Base-by-base conservation (phyloP, 2,329 filamentous ascomycete genomes). In the Fusarium concolor region DNA sequence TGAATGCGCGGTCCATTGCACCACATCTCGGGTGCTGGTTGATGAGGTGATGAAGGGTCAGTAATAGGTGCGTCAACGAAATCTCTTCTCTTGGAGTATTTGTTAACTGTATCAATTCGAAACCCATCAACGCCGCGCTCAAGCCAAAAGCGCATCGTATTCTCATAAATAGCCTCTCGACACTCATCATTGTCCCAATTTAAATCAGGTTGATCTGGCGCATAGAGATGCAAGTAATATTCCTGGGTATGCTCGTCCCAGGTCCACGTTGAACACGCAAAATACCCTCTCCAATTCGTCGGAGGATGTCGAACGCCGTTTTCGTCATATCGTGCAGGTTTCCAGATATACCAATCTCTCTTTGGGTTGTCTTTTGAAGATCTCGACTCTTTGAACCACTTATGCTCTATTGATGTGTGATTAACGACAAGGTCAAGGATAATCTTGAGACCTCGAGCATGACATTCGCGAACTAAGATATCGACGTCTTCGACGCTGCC, bases 351-450 rank as follows among this genome's bases (percentile, higher is more conserved):
- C 84, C 85, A 90, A 71, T 89, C 84, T 20, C 87, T 78, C 66
- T 89, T 87, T 0, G 82, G 76, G 68, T 82, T 85, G 15, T 79
- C 75, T 58, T 81, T 85, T 3, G 82, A 84, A 0, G 81, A 83
- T 4, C 84, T 80, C 3, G 85, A 85, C 46, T 87, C 82, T 47
- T 83, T 79, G 75, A 89, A 89, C 87, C 87, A 89, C 9, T 79
- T 75, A 52, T 89, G 86, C 70, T 88, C 79, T 31, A 79, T 68
- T 0, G 79, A 81, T 0, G 90, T 92, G 72, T 93, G 91, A 58
- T 93, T 93, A 18, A 92, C 86, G 0, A 93, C 91, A 10, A 93
- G 79, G 68, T 93, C 90, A 68, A 93, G 86, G 11, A 93, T 85
- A 10, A 93, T 79, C 73, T 89, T 90, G 81, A 93, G 88, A 1